phyloP scores from a whole-genome alignment of 139 green algal species.

The Penium margaritaceum region DNA sequence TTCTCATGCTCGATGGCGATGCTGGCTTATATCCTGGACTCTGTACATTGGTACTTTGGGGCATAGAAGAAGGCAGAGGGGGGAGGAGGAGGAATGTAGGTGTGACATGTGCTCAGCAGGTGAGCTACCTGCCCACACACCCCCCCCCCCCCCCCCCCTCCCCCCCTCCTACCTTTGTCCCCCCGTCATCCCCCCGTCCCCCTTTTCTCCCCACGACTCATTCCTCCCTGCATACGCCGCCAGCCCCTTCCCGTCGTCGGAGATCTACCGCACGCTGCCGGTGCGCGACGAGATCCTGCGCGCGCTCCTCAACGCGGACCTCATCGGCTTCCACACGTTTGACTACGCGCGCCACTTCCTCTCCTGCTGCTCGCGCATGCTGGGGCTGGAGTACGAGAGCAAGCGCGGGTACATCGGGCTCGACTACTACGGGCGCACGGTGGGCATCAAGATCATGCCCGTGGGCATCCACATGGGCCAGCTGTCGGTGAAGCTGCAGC shows the following conservation, averaged over 20 bases:
- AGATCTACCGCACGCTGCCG: conserved; percentile 94
- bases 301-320: conserved; percentile 84
- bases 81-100: too few relatives aligned
- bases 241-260: conserved; percentile 88
- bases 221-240: too few relatives aligned
- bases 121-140: too few relatives aligned
- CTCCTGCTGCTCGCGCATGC: conserved; percentile 86
- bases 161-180: too few relatives aligned
- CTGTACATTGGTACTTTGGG: too few relatives aligned
- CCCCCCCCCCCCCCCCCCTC: too few relatives aligned
- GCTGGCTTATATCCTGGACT: too few relatives aligned
- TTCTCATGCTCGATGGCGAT: too few relatives aligned
- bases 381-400: conserved; percentile 89
- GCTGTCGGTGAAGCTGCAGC: conserved; percentile 70
- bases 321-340: conserved; percentile 97
- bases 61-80: too few relatives aligned
- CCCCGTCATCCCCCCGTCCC: too few relatives aligned
- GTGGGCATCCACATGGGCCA: conserved; percentile 80
- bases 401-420: conserved; percentile 77
- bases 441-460: conserved; percentile 96
- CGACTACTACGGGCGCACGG: conserved; percentile 89
- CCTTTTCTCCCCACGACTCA: too few relatives aligned
- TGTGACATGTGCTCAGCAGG: too few relatives aligned
- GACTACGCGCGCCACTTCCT: conserved; percentile 98
- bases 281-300: conserved; percentile 86